Evolutionary conservation across 805 yeast species (phyloP).

Genomic region (Pichia cabralensis): DNA sequence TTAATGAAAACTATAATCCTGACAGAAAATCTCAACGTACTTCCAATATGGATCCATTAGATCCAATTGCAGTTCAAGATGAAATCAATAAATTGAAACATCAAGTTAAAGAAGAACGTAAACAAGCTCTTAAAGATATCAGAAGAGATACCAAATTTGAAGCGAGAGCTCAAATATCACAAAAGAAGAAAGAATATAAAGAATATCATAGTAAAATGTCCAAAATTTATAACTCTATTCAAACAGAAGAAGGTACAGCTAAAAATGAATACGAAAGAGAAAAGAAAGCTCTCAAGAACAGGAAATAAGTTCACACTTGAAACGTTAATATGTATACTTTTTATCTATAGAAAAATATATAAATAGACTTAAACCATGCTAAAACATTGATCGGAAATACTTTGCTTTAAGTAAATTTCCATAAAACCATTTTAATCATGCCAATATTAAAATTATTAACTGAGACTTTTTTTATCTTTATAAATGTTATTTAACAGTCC

Average conservation of each 20-base stretch:
- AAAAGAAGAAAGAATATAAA: constrained; percentile 62
- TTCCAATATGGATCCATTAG: constrained; percentile 34
- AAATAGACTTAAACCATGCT: neutral
- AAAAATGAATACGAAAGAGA: constrained; percentile 88
- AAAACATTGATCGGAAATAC: too few relatives aligned
- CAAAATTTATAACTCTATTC: constrained; percentile 72
- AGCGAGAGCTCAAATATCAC: constrained; percentile 74
- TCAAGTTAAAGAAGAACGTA: constrained; percentile 85
- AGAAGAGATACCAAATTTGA: constrained; percentile 82
- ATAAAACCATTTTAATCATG: too few relatives aligned
- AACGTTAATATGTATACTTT: neutral
- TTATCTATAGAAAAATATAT: neutral
- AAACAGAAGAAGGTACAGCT: constrained; percentile 91
- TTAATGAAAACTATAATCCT: constrained; percentile 93
- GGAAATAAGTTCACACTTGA: constrained; percentile 18
- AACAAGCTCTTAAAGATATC: constrained; percentile 78
- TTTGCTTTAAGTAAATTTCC: too few relatives aligned
- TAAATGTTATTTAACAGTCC: constrained; percentile 79
- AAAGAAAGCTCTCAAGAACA: constrained; percentile 43
- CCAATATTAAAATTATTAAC: neutral
- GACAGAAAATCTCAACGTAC: constrained; percentile 60
- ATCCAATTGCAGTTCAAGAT: constrained; percentile 68
- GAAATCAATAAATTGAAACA: constrained; percentile 77
- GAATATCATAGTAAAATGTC: constrained; percentile 90
- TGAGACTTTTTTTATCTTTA: constrained; percentile 29